These are phyloP conservation scores for Guillardia theta DNA, from an alignment of 78 protist genomes.

Conservation along the genomic window DNA sequence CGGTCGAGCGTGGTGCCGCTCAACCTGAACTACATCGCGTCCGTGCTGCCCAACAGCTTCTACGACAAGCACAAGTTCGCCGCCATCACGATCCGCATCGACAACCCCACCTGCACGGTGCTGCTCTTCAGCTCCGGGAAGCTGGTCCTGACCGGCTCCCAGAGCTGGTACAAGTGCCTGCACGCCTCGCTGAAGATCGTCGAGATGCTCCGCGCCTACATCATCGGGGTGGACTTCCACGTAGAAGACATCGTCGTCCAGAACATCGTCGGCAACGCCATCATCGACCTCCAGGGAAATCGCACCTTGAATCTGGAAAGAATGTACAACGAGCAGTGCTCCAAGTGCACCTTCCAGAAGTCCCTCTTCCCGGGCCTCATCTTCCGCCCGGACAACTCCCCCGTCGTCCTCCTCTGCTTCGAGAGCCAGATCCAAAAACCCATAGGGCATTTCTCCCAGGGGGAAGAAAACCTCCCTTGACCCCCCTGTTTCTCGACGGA, in stretches of 20 bases:
- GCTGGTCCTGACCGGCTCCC: neutral
- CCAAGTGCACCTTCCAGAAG: neutral
- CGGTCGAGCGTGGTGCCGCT: neutral
- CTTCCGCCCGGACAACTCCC: neutral
- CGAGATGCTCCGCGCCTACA: neutral
- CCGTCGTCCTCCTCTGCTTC: neutral
- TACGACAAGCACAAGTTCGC: neutral
- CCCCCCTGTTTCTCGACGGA: no score
- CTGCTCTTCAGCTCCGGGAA: neutral
- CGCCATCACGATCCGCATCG: neutral
- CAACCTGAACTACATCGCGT: neutral
- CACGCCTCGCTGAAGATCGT: neutral
- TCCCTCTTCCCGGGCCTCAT: slow-evolving; percentile 7
- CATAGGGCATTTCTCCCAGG: no score
- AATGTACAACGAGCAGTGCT: neutral
- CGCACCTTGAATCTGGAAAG: no score
- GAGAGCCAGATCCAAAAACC: no score
- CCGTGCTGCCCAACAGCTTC: neutral
- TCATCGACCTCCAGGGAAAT: no score
- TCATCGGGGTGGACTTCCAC: neutral
- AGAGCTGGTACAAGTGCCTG: neutral
- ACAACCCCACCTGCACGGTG: neutral
- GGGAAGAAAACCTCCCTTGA: no score
- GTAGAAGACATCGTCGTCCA: neutral
- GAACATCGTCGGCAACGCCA: neutral